A percentile compares a stretch with the other conserved stretches of the same genome.
phyloP scores from a whole-genome alignment of 2,329 filamentous ascomycete genomes.

The Exophiala sp. region DNA sequence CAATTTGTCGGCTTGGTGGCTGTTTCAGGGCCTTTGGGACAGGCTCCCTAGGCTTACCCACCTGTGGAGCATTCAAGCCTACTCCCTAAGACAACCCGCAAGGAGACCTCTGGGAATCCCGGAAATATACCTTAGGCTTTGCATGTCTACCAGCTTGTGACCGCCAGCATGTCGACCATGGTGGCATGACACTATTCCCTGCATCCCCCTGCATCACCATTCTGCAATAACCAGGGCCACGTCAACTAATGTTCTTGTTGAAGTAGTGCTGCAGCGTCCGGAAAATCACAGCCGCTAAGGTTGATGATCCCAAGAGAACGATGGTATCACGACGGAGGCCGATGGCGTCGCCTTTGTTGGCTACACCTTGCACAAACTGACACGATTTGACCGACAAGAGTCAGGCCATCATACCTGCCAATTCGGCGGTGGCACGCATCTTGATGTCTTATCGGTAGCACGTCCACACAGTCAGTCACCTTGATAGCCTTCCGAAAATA shows the following conservation, averaged over 20 bases:
- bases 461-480: neutral
- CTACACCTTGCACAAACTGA: neutral
- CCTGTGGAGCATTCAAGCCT: slow-evolving; percentile 1
- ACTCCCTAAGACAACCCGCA: neutral
- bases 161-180: no score
- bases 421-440: no score
- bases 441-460: neutral
- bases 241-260: neutral
- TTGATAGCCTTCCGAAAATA: neutral
- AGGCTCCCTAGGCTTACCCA: neutral
- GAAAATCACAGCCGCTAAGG: neutral
- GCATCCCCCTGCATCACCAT: neutral
- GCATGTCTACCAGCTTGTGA: neutral
- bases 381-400: slow-evolving; percentile 10
- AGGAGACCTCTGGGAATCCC: slow-evolving; percentile 5
- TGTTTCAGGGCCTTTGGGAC: slow-evolving; percentile 19
- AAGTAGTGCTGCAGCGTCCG: neutral
- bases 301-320: slow-evolving; percentile 1
- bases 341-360: neutral
- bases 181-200: no score
- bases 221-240: no score
- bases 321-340: neutral
- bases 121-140: slow-evolving; percentile 16
- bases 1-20: slow-evolving; percentile 11
- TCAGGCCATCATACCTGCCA: slow-evolving; percentile 9